Conservation (phyloP, 2,329 filamentous ascomycete species). For the Furcasterigmium furcatum region DNA sequence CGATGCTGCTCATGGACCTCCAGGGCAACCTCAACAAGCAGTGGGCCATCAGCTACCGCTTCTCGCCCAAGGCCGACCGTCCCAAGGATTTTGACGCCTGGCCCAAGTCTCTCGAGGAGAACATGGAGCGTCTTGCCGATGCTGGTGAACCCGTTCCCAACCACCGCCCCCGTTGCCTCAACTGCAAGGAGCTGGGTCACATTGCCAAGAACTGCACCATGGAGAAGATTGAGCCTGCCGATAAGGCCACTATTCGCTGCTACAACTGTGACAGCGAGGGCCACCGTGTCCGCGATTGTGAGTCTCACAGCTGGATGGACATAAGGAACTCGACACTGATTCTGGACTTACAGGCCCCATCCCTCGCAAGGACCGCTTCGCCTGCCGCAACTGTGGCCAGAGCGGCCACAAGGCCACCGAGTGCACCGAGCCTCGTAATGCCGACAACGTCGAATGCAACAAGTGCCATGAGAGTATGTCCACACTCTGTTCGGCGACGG, state of each 20-base stretch:
- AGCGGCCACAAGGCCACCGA: conserved; percentile 47
- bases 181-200: conserved; percentile 65
- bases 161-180: conserved; percentile 57
- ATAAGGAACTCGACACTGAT: not conserved
- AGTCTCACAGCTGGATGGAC: conserved; percentile 21
- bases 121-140: conserved; percentile 60
- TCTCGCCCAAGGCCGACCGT: conserved; percentile 52
- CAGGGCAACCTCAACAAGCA: conserved; percentile 66
- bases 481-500: not conserved
- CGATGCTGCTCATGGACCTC: conserved; percentile 69
- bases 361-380: conserved; percentile 61
- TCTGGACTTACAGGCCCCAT: conserved; percentile 40
- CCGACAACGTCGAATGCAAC: conserved; percentile 61
- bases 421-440: conserved; percentile 58
- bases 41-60: conserved; percentile 61
- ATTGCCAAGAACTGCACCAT: conserved; percentile 55
- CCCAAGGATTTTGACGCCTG: conserved; percentile 57
- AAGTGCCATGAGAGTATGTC: conserved; percentile 59
- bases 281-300: conserved; percentile 69
- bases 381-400: conserved; percentile 66
- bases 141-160: conserved; percentile 62
- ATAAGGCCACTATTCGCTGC: conserved; percentile 51
- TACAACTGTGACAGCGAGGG: conserved; percentile 62
- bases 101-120: conserved; percentile 57
- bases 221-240: conserved; percentile 45